phyloP scores from a whole-genome alignment of 2,329 filamentous ascomycete genomes.

The Fusarium ramigenum region DNA sequence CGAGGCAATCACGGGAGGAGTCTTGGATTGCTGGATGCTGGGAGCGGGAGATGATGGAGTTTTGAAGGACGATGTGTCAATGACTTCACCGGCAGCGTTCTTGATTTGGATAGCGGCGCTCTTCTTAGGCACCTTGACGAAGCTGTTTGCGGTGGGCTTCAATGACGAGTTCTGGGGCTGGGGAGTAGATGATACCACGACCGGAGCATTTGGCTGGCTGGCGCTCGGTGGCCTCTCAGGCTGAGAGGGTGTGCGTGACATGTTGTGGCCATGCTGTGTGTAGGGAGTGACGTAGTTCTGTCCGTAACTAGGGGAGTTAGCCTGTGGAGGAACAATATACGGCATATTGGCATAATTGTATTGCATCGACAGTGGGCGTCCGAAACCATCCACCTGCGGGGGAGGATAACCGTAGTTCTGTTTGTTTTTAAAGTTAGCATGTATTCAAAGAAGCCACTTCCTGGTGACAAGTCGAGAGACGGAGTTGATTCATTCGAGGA shows the following conservation, averaged over 20 bases:
- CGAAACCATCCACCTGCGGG: conserved; percentile 51
- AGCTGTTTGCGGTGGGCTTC: conserved; percentile 57
- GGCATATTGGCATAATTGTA: conserved; percentile 59
- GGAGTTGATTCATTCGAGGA: conserved; percentile 34
- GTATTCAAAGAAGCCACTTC: conserved; percentile 75
- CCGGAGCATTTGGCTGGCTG: conserved; percentile 67
- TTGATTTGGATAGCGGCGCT: conserved; percentile 85
- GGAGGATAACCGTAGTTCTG: conserved; percentile 71
- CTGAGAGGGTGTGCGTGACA: conserved; percentile 87
- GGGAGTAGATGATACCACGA: conserved; percentile 68
- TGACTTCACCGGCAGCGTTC: conserved; percentile 79
- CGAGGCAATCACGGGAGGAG: conserved; percentile 76
- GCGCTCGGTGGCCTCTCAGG: conserved; percentile 75
- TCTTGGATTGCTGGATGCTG: conserved; percentile 66
- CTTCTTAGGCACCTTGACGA: conserved; percentile 65
- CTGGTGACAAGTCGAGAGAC: conserved; percentile 71
- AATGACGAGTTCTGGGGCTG: conserved; percentile 70
- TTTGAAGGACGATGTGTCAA: conserved; percentile 73
- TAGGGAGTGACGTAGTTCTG: conserved; percentile 55
- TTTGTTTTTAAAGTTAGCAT: conserved; percentile 75
- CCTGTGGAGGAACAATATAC: conserved; percentile 58
- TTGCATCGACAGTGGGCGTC: conserved; percentile 50
- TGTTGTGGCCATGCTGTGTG: conserved; percentile 68
- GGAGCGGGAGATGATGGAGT: conserved; percentile 66
- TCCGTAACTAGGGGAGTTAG: conserved; percentile 61